Evolutionary conservation across 306 rosid species (phyloP).

Genomic region (Vigna unguiculata): DNA sequence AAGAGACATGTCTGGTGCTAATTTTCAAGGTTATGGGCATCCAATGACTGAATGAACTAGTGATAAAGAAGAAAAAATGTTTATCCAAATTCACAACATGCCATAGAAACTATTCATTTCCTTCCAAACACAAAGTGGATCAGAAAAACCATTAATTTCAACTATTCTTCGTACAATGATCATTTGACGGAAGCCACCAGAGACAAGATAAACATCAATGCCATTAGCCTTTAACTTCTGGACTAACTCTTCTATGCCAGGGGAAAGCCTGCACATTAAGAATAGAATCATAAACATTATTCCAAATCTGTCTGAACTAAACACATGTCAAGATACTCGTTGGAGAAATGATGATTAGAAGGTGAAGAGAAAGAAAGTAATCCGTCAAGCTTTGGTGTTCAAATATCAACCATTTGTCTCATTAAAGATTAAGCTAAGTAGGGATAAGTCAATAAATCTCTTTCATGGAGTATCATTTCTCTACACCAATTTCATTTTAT

Average conservation of each 20-base stretch:
- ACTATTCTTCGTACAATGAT: conserved; percentile 70
- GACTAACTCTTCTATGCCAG: conserved; percentile 81
- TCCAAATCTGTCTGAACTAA: conserved; percentile 28
- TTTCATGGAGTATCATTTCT: background rate
- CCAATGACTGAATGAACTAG: conserved; percentile 9
- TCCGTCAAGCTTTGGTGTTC: conserved; percentile 2
- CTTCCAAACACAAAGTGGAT: conserved; percentile 19
- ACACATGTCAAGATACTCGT: conserved; percentile 17
- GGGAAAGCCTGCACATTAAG: conserved; percentile 75
- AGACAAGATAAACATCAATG: conserved; percentile 72
- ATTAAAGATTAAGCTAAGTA: conserved; percentile 5
- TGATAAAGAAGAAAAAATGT: conserved; percentile 17
- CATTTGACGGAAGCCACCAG: conserved; percentile 98
- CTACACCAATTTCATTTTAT: conserved; percentile 7
- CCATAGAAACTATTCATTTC: conserved; percentile 16
- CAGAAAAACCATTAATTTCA: conserved; percentile 22
- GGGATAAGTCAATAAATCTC: conserved; percentile 16
- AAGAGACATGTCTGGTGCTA: conserved; percentile 10
- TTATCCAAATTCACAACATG: conserved; percentile 11
- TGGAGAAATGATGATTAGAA: conserved; percentile 18
- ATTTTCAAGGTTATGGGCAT: background rate
- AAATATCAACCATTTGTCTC: conserved; percentile 22
- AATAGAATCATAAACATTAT: background rate
- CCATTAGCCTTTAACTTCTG: conserved; percentile 71
- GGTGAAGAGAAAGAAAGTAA: conserved; percentile 14